Evolutionary conservation across 257 asterid genomes (phyloP), one percentile per base, ranked within the genome.

Genomic region (Penstemon davidsonii): DNA sequence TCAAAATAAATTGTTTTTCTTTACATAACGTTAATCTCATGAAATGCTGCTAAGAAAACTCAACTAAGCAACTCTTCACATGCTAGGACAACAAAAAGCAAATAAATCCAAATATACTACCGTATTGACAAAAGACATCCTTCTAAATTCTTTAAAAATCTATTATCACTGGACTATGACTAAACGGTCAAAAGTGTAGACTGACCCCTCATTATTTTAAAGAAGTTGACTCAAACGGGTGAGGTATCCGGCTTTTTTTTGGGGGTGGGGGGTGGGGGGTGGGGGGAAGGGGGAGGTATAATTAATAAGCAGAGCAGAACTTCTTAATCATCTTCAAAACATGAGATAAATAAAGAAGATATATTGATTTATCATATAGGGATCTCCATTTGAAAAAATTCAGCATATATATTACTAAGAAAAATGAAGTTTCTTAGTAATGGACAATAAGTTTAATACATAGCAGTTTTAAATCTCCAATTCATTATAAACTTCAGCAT

Each of bases 181-280:
- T 43, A 7, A 69, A 51, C 36, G 57, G 60, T 69, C 18, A 47
- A 38, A 67, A 63, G 33, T 52, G 63, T n/a, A 50, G 33, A 71
- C 52, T 67, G 15, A 50, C 51, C 13, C 41, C 55, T 55, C 18
- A 11, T 7, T 49, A n/a, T 5, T 53, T 61, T n/a, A 7, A 36
- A 49, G n/a, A 49, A 49, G 54, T 49, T 49, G 12, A 25, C 33
- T 25, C 33, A 25, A 25, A 25, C 33, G 33, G 33, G 33, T 25
- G 33, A 25, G 33, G 33, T 25, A 25, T 25, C 33, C 33, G 33
- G 33, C 33, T 25, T 25, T 25, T 25, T 25, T 25, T 25, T 25
- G 33, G 33, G 33, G 18, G 18, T n/a, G 18, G 18, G n/a, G n/a
- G n/a, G n/a, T n/a, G n/a, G n/a, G n/a, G n/a, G n/a, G n/a, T n/a